Conservation (phyloP, 1,139 yeast species). For the Taphrina pruni region DNA sequence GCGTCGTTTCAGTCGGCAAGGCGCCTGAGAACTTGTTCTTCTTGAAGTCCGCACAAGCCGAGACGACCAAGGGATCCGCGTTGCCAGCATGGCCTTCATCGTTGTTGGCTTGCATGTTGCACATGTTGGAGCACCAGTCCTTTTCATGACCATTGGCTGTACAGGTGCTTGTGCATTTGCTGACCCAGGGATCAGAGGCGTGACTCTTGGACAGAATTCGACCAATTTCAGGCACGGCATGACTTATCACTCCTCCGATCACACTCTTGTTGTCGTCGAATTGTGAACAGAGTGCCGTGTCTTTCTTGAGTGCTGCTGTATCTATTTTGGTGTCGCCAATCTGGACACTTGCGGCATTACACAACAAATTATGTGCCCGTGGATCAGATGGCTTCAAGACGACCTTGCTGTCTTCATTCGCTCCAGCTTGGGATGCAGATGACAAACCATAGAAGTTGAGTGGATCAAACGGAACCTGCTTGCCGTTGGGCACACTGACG, state of each 20-base stretch:
- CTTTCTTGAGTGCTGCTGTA: neutral
- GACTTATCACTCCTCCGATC: neutral
- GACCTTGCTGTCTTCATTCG: neutral
- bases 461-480: constrained; percentile 3
- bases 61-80: constrained; percentile 1
- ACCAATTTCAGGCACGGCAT: neutral
- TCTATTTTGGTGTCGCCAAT: neutral
- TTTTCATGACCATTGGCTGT: neutral
- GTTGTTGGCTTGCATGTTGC: constrained; percentile 9
- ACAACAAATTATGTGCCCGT: neutral
- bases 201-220: neutral
- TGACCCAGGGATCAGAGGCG: constrained; percentile 3
- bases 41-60: neutral
- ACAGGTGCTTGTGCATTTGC: neutral
- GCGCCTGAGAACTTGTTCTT: constrained; percentile 2
- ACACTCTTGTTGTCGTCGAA: constrained; percentile 2
- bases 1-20: neutral
- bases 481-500: neutral
- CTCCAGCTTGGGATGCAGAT: neutral
- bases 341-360: neutral
- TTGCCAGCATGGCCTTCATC: neutral
- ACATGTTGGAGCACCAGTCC: constrained; percentile 4
- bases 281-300: constrained; percentile 4
- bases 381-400: neutral
- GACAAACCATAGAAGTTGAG: neutral